Conservation (phyloP, 345 rosid species). For the Citrus australasica region DNA sequence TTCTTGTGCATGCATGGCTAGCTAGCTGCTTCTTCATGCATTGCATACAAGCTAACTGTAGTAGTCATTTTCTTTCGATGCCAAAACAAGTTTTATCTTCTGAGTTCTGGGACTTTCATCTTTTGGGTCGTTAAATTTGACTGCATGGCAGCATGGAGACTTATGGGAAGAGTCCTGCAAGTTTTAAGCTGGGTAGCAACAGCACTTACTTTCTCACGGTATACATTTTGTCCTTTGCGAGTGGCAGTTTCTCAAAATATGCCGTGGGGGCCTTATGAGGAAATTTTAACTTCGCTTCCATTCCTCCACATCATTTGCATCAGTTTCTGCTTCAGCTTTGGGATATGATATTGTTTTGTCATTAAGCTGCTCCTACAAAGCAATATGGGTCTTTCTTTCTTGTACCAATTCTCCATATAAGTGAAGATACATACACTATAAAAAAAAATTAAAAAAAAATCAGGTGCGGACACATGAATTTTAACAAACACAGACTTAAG, state of each 20-base stretch:
- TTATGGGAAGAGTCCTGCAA: neutral
- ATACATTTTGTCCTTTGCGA: neutral
- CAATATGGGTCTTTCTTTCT: neutral
- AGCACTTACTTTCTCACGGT: neutral
- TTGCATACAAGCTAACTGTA: neutral
- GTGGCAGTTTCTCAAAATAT: neutral
- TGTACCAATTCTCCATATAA: neutral
- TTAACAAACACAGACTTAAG: no score
- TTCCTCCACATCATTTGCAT: neutral
- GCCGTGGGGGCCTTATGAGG: slow-evolving; percentile 11
- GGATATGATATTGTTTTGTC: neutral
- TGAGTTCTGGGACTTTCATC: neutral
- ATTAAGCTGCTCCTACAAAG: neutral
- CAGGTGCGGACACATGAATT: neutral
- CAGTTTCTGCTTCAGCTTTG: neutral
- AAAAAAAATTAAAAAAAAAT: no score
- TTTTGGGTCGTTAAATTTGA: neutral
- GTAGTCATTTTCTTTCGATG: neutral
- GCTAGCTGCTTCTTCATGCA: neutral
- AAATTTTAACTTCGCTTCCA: neutral
- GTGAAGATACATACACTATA: neutral
- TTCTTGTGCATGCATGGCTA: neutral
- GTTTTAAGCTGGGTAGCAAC: neutral
- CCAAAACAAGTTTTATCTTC: neutral
- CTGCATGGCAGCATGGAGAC: neutral